Percentiles rank a stretch among this genome's conserved stretches.
These are phyloP conservation scores for Backusella australiensis DNA, from an alignment of 192 early-diverging fungal genomes.

Conservation along the genomic window DNA sequence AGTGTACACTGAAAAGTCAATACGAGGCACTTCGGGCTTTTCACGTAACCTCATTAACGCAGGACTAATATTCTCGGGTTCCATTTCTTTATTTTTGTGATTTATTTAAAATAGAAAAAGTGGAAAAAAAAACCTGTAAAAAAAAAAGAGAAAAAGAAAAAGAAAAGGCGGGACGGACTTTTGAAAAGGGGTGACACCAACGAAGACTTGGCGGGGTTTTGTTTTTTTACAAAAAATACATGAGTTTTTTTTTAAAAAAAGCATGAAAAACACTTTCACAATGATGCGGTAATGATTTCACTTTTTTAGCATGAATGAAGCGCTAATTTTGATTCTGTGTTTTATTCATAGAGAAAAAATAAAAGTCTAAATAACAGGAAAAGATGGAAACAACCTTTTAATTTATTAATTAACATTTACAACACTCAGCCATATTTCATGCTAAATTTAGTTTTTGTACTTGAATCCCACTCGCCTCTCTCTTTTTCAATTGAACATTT, in stretches of 20 bases:
- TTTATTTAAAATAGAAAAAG: not conserved
- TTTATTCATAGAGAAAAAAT: no score
- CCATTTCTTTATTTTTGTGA: not conserved
- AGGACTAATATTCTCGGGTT: conserved; percentile 13
- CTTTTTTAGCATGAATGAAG: not conserved
- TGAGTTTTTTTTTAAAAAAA: not conserved
- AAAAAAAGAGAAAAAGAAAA: not conserved
- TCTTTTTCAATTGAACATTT: no score
- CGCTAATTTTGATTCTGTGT: no score
- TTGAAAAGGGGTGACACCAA: conserved; percentile 3
- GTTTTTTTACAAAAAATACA: not conserved
- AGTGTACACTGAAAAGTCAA: conserved; percentile 80
- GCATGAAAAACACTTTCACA: not conserved
- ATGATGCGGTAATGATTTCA: not conserved
- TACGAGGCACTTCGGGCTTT: conserved; percentile 49
- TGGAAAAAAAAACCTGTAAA: not conserved
- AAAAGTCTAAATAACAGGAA: no score
- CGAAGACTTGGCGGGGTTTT: not conserved
- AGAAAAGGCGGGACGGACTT: not conserved
- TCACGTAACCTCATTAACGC: conserved; percentile 38
- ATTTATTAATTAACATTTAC: not conserved
- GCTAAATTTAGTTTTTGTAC: not conserved
- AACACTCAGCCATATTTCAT: not conserved
- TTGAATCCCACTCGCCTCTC: not conserved
- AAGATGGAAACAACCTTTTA: not conserved